Conservation (phyloP, 2,329 filamentous ascomycete genomes). For the Mariannaea sp. region DNA sequence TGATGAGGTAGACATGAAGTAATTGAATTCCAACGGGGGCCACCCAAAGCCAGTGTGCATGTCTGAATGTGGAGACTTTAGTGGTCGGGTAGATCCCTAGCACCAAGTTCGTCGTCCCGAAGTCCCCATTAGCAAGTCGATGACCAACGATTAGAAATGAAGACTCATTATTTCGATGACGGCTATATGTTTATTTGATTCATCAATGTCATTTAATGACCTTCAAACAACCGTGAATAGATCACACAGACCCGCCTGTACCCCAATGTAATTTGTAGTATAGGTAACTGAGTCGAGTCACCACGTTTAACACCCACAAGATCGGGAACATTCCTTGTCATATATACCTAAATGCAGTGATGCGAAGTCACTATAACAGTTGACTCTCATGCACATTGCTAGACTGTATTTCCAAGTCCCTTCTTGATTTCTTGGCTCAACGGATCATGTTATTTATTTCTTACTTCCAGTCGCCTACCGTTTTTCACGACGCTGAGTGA, state of each 20-base stretch:
- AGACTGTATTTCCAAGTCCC: too few species aligned
- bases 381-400: too few species aligned
- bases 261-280: not conserved
- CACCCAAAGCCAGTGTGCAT: not conserved
- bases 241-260: too few species aligned
- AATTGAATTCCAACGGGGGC: slow-evolving; percentile 5
- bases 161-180: slow-evolving; percentile 5
- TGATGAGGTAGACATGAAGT: not conserved
- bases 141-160: slow-evolving; percentile 4
- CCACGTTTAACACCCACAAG: too few species aligned
- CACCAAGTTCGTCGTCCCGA: not conserved
- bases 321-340: too few species aligned
- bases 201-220: not conserved
- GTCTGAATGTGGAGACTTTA: not conserved
- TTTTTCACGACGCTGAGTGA: too few species aligned
- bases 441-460: too few species aligned
- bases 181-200: not conserved
- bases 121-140: slow-evolving; percentile 1
- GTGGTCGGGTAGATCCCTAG: not conserved
- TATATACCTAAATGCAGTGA: too few species aligned
- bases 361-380: too few species aligned
- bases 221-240: not conserved
- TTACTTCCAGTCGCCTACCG: too few species aligned
- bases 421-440: too few species aligned
- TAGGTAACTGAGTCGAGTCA: too few species aligned